Evolutionary conservation across 768 basidiomycete species (phyloP).

Genomic region (Rhodotorula graminis): DNA sequence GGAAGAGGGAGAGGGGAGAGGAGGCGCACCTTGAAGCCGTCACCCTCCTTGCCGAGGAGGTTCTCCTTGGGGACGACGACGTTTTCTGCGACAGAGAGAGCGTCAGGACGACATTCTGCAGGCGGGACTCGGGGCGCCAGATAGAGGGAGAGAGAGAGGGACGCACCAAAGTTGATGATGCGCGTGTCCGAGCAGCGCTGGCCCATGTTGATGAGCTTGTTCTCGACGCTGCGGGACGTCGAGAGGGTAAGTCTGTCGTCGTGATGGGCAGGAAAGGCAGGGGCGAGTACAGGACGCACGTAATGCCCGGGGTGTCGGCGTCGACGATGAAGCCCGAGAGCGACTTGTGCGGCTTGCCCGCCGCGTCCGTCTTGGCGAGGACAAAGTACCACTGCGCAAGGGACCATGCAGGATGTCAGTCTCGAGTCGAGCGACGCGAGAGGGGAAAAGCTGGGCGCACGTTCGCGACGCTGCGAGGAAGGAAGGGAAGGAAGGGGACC

Average conservation of each 20-base stretch:
- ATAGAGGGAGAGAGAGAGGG: too few relatives aligned
- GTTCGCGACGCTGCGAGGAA: neutral
- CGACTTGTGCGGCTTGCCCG: slow-evolving; percentile 44
- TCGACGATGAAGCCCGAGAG: slow-evolving; percentile 48
- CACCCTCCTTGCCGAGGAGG: slow-evolving; percentile 46
- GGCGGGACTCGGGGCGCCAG: too few relatives aligned
- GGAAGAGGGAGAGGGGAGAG: too few relatives aligned
- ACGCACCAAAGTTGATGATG: slow-evolving; percentile 46
- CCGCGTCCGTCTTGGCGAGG: slow-evolving; percentile 47
- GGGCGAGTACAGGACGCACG: neutral
- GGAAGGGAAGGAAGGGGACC: neutral
- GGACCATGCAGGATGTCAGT: neutral
- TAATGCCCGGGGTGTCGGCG: slow-evolving; percentile 29
- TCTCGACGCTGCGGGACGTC: slow-evolving; percentile 8
- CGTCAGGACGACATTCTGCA: too few relatives aligned
- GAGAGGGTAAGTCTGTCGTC: too few relatives aligned
- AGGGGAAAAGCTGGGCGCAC: neutral
- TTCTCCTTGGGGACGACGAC: slow-evolving; percentile 43
- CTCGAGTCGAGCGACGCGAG: neutral
- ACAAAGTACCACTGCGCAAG: slow-evolving; percentile 49
- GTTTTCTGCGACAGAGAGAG: slow-evolving; percentile 16
- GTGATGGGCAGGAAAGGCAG: too few relatives aligned
- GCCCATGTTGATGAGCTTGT: slow-evolving; percentile 48
- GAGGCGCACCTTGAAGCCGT: slow-evolving; percentile 33
- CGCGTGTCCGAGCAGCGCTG: slow-evolving; percentile 50